These are phyloP conservation scores for Albifimbria verrucaria DNA, from an alignment of 2,329 filamentous ascomycete genomes.

Conservation along the genomic window DNA sequence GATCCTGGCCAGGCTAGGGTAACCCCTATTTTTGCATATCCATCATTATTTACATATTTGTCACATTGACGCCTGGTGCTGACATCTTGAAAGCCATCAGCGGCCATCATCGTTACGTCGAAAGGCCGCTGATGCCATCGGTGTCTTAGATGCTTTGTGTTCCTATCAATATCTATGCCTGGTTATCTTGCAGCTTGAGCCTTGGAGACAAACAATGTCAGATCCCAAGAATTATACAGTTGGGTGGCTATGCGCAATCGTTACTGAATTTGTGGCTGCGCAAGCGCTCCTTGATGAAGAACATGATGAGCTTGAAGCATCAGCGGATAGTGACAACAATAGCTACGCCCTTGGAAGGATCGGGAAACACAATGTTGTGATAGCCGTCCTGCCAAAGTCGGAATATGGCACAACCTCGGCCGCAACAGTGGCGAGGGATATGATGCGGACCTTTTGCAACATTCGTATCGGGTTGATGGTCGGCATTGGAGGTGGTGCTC, in stretches of 20 bases:
- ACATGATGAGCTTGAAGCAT: slow-evolving; percentile 22
- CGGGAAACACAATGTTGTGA: slow-evolving; percentile 31
- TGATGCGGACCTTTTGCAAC: slow-evolving; percentile 25
- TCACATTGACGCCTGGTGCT: no score
- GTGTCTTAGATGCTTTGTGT: no score
- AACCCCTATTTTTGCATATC: no score
- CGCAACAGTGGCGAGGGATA: slow-evolving; percentile 21
- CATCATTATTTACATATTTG: no score
- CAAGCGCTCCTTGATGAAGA: slow-evolving; percentile 34
- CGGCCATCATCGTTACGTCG: no score
- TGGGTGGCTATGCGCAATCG: slow-evolving; percentile 41
- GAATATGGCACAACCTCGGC: slow-evolving; percentile 22
- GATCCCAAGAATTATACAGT: slow-evolving; percentile 29
- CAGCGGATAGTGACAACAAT: slow-evolving; percentile 18
- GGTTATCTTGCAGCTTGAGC: no score
- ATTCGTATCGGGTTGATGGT: slow-evolving; percentile 29
- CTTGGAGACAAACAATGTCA: no score
- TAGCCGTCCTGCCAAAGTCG: slow-evolving; percentile 22
- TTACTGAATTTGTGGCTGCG: slow-evolving; percentile 34
- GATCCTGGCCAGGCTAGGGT: no score
- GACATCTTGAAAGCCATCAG: no score
- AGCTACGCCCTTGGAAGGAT: slow-evolving; percentile 30
- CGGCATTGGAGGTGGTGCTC: slow-evolving; percentile 31
- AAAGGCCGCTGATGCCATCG: no score
- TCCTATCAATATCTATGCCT: no score